Conservation (phyloP, 208 protist species). For the Leptomonas pyrrhocoris region DNA sequence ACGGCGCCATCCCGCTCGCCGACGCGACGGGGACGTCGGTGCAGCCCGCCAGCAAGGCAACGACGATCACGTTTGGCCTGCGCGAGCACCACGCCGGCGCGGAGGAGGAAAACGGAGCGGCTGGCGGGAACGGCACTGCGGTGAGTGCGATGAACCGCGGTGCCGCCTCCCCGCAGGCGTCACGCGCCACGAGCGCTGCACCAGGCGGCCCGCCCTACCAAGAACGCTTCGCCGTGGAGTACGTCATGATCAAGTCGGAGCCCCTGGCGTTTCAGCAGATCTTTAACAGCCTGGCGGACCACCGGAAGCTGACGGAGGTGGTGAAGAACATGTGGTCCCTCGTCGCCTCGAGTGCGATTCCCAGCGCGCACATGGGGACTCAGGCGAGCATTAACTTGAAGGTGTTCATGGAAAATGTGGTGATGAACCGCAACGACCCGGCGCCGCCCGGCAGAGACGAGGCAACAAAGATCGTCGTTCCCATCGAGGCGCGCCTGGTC, state of each 20-base stretch:
- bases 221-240: conserved; percentile 76
- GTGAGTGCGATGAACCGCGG: background rate
- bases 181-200: conserved; percentile 17
- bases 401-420: conserved; percentile 58
- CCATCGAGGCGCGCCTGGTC: conserved; percentile 27
- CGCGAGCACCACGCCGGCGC: conserved; percentile 25
- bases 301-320: conserved; percentile 39
- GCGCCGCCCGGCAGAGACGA: conserved; percentile 16
- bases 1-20: conserved; percentile 62
- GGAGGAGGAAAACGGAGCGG: conserved; percentile 7
- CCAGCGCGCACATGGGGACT: conserved; percentile 35
- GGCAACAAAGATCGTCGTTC: conserved; percentile 34
- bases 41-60: conserved; percentile 4
- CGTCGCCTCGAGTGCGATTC: conserved; percentile 42
- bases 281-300: conserved; percentile 22
- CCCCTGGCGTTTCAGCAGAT: conserved; percentile 53
- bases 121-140: background rate
- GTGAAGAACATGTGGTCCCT: conserved; percentile 64
- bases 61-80: conserved; percentile 48
- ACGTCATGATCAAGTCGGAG: conserved; percentile 47
- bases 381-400: conserved; percentile 45
- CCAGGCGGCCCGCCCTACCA: conserved; percentile 35
- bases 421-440: conserved; percentile 32
- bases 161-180: conserved; percentile 2
- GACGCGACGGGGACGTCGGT: conserved; percentile 38